phyloP scores from a whole-genome alignment of 1,139 yeast genomes.

The Hyphopichia wangnamkhiaoensis region DNA sequence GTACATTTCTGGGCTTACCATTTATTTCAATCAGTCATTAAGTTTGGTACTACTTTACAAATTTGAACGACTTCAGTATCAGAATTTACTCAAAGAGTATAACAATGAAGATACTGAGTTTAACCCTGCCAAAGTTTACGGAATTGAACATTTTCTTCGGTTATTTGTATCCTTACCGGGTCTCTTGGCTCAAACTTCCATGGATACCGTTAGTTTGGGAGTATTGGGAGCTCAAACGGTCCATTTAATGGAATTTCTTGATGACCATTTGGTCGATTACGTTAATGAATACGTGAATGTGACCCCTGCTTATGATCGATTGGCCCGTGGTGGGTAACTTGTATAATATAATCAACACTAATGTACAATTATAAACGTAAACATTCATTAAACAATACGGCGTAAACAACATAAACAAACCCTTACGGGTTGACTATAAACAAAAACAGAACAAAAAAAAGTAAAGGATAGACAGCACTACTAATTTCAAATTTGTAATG shows the following conservation, averaged over 20 bases:
- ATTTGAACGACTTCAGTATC: constrained; percentile 80
- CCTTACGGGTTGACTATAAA: too few species aligned
- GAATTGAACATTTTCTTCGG: constrained; percentile 75
- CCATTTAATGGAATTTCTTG: constrained; percentile 54
- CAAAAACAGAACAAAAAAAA: not conserved
- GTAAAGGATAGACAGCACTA: not conserved
- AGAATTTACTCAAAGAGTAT: constrained; percentile 45
- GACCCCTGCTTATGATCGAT: constrained; percentile 62
- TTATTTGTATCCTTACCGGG: constrained; percentile 79
- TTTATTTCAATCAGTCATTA: constrained; percentile 77
- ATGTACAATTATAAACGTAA: too few species aligned
- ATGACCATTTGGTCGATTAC: constrained; percentile 48
- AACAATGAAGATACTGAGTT: constrained; percentile 34
- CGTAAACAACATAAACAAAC: too few species aligned
- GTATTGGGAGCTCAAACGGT: constrained; percentile 46
- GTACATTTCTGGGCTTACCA: constrained; percentile 62
- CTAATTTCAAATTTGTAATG: constrained; percentile 13
- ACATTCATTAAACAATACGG: not conserved
- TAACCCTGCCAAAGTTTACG: constrained; percentile 54
- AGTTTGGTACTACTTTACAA: constrained; percentile 77
- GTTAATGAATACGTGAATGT: constrained; percentile 53
- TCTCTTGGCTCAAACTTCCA: constrained; percentile 69
- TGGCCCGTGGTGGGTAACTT: constrained; percentile 22
- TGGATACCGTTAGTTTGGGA: constrained; percentile 76
- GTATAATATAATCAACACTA: not conserved